phyloP scores from a whole-genome alignment of 192 early-diverging fungal genomes.

The Linnemannia elongata region DNA sequence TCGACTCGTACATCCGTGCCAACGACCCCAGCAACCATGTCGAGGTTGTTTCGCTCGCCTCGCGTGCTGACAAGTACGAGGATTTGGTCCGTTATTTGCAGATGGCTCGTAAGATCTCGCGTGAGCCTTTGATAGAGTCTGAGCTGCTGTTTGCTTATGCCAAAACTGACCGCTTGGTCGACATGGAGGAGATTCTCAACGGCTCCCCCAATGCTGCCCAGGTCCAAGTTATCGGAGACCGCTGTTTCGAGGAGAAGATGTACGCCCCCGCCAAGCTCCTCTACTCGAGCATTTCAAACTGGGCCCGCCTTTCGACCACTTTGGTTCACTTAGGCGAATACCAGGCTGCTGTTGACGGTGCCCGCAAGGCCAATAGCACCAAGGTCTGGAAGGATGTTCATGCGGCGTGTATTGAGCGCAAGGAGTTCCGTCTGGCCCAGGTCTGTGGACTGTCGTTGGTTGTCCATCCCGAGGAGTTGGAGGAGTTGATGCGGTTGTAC shows the following conservation, averaged over 20 bases:
- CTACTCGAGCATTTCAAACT: constrained; percentile 97
- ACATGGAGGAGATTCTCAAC: constrained; percentile 95
- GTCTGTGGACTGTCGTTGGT: constrained; percentile 98
- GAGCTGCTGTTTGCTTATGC: constrained; percentile 97
- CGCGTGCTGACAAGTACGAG: constrained; percentile 90
- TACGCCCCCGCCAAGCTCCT: constrained; percentile 95
- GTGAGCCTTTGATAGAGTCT: constrained; percentile 96
- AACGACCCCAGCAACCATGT: constrained; percentile 90
- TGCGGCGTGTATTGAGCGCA: constrained; percentile 93
- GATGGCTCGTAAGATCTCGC: constrained; percentile 95
- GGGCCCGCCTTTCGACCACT: constrained; percentile 96
- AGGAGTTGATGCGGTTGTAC: constrained; percentile 88
- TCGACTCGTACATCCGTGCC: constrained; percentile 97
- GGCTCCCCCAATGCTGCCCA: constrained; percentile 92
- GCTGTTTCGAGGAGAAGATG: constrained; percentile 93
- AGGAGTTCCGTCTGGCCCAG: constrained; percentile 97
- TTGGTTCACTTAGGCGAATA: constrained; percentile 96
- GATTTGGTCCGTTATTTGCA: constrained; percentile 95
- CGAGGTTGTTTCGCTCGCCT: constrained; percentile 89
- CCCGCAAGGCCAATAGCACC: constrained; percentile 97
- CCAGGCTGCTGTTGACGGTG: constrained; percentile 97
- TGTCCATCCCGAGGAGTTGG: constrained; percentile 98
- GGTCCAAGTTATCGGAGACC: constrained; percentile 93
- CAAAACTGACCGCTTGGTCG: constrained; percentile 91
- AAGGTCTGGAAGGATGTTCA: constrained; percentile 99